phyloP scores from a whole-genome alignment of 2,329 filamentous ascomycete genomes.

The Trichophyton schoenleinii region DNA sequence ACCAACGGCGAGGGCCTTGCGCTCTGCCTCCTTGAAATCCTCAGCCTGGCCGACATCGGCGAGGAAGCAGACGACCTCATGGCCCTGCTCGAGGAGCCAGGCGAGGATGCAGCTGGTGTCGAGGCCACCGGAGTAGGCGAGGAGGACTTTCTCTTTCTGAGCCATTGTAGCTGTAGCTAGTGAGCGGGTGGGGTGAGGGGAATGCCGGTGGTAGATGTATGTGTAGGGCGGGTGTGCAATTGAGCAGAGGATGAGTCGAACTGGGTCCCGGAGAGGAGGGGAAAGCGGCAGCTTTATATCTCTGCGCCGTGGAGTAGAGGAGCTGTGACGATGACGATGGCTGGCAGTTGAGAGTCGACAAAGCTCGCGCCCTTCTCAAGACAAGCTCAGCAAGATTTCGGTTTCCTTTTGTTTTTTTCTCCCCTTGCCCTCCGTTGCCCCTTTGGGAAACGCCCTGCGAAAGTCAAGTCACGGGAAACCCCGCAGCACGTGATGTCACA shows the following conservation, averaged over 20 bases:
- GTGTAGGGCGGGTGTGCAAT: background rate
- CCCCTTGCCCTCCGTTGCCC: background rate
- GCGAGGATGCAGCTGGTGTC: conserved; percentile 47
- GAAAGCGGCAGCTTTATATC: background rate
- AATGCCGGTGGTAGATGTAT: background rate
- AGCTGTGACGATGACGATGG: background rate
- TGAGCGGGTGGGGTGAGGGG: background rate
- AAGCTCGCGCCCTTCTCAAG: background rate
- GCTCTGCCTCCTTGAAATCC: conserved; percentile 59
- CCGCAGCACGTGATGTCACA: background rate
- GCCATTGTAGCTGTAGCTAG: conserved; percentile 6
- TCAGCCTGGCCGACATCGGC: conserved; percentile 64
- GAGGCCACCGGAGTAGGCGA: conserved; percentile 39
- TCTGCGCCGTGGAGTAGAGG: background rate
- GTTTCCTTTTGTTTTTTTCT: background rate
- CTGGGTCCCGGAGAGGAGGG: background rate
- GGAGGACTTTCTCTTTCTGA: conserved; percentile 20
- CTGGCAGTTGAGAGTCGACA: background rate
- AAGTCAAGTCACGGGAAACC: background rate
- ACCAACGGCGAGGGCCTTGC: conserved; percentile 58
- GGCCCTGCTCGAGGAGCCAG: conserved; percentile 35
- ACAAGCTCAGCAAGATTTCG: background rate
- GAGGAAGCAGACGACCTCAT: conserved; percentile 52
- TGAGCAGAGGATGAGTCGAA: background rate
- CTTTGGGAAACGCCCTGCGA: background rate